Evolutionary conservation across 2,329 filamentous ascomycete genomes (phyloP), one percentile per base, ranked within the genome.

Genomic region (Fonsecaea erecta): DNA sequence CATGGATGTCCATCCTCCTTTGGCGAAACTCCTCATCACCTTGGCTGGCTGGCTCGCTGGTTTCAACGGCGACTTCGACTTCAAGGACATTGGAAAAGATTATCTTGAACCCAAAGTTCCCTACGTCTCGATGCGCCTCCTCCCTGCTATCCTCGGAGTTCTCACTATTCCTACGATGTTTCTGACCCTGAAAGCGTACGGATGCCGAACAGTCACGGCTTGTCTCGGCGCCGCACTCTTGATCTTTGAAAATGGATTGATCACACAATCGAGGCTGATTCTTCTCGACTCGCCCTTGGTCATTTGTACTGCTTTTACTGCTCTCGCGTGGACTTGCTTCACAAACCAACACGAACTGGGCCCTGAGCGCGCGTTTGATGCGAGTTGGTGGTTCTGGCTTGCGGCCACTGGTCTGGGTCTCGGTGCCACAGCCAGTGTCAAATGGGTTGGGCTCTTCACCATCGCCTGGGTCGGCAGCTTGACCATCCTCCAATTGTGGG

Each of bases 41-140:
- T 86, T 99, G 66, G 93, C 93, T 69, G 95, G 94, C 72, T 99
- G 91, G 89, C 80, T 97, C 69, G 95, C 93, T 73, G 95, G 95
- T 60, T 99, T 98, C 78, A 87, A 97, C 75, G 95, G 95, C 70
- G 85, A 92, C 69, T 99, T 99, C 77, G 95, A 98, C 78, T 99
- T 99, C 84, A 99, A 98, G 83, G 93, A 99, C 73, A 99, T 99
- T 79, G 95, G 95, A 79, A 97, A 98, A 82, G 95, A 99, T 78
- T 99, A 99, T 77, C 77, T 98, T 69, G 95, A 97, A 80, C 93
- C 95, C 2, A 88, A 88, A 60, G 95, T 99, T 61, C 95, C 95
- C 51, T 99, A 99, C 79, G 95, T 99, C 62, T 91, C 95, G 62
- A 99, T 99, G 95, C 90, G 95, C 77, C 80, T 98, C 80, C 88